A percentile compares a stretch with the other conserved stretches of the same genome.
Evolutionary conservation across 768 basidiomycete genomes (phyloP).

Genomic region (Collybiopsis luxurians): DNA sequence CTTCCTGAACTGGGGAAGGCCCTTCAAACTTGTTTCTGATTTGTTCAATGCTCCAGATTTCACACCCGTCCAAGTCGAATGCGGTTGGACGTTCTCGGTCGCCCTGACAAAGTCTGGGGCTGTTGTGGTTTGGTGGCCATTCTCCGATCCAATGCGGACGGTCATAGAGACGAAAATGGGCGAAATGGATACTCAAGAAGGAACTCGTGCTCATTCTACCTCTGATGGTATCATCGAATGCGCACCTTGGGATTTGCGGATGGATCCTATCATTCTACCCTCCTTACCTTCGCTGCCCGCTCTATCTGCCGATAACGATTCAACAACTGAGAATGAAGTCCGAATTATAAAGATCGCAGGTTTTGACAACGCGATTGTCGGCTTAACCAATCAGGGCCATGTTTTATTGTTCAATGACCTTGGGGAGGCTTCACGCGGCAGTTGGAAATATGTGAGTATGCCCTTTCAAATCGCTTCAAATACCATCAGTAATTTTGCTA

Average conservation of each 20-base stretch:
- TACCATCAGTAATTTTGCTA: neutral
- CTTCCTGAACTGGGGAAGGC: conserved; percentile 75
- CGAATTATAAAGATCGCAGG: conserved; percentile 80
- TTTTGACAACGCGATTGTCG: conserved; percentile 69
- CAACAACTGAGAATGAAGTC: conserved; percentile 21
- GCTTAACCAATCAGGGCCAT: conserved; percentile 77
- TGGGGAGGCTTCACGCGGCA: conserved; percentile 38
- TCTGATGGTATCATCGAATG: conserved; percentile 54
- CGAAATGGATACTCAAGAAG: conserved; percentile 42
- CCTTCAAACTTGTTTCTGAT: conserved; percentile 57
- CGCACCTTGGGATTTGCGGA: conserved; percentile 51
- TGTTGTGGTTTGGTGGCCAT: conserved; percentile 77
- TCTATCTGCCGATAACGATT: conserved; percentile 32
- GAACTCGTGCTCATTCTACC: conserved; percentile 29
- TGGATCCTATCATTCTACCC: conserved; percentile 58
- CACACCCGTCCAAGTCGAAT: conserved; percentile 59
- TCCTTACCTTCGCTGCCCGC: conserved; percentile 59
- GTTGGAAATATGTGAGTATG: conserved; percentile 70
- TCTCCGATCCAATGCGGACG: conserved; percentile 38
- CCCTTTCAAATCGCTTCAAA: neutral
- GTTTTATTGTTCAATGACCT: conserved; percentile 63
- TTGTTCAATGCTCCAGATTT: conserved; percentile 40
- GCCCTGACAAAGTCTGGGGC: conserved; percentile 70
- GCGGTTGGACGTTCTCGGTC: conserved; percentile 81
- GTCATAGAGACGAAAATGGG: conserved; percentile 34